Percentiles rank a stretch among this genome's conserved stretches.
Evolutionary conservation across 139 green algal species (phyloP).

Genomic region (Edaphochlamys debaryana): DNA sequence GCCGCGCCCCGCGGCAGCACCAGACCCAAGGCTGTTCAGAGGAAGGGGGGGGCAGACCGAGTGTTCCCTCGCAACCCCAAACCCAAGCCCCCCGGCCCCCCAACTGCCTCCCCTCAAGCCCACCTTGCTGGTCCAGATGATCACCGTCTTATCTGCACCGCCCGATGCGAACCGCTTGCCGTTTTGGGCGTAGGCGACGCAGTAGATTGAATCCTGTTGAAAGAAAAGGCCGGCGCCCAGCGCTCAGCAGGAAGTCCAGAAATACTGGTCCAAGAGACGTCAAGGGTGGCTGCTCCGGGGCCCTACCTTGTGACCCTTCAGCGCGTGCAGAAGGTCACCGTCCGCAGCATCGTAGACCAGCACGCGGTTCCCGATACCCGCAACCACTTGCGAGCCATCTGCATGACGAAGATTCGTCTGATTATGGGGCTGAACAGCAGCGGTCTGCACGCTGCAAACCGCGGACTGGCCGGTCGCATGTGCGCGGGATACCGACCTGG

Average conservation of each 20-base stretch:
- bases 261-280: too few relatives aligned
- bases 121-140: slow-evolving; percentile 90
- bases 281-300: neutral
- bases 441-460: too few relatives aligned
- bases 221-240: neutral
- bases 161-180: slow-evolving; percentile 88
- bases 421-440: too few relatives aligned
- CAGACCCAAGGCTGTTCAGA: too few relatives aligned
- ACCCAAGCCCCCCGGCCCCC: too few relatives aligned
- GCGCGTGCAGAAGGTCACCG: slow-evolving; percentile 78
- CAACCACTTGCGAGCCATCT: slow-evolving; percentile 83
- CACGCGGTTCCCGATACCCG: slow-evolving; percentile 78
- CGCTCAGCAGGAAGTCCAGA: too few relatives aligned
- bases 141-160: slow-evolving; percentile 87
- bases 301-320: slow-evolving; percentile 82
- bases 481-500: slow-evolving; percentile 56
- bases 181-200: slow-evolving; percentile 79
- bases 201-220: slow-evolving; percentile 81
- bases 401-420: too few relatives aligned
- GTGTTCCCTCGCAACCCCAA: too few relatives aligned
- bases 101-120: too few relatives aligned
- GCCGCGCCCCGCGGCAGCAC: too few relatives aligned
- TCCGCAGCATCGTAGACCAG: slow-evolving; percentile 80
- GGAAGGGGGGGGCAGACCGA: too few relatives aligned
- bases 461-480: slow-evolving; percentile 4